Percentiles rank a stretch among this genome's conserved stretches.
Conservation (phyloP, 345 rosid genomes). For the Camelina laxa region DNA sequence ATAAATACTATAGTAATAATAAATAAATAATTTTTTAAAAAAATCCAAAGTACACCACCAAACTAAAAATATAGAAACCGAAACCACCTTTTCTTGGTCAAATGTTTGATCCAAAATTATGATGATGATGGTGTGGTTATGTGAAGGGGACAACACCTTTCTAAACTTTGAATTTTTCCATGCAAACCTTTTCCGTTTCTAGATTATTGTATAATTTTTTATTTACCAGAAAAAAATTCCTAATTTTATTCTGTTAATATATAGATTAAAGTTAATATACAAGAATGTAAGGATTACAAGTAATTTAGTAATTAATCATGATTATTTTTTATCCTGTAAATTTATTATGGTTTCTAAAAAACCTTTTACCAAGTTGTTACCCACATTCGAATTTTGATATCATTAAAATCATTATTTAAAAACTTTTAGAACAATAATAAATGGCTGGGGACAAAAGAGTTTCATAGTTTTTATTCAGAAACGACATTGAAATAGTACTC, state of each 20-base stretch:
- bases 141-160: slow-evolving; percentile 26
- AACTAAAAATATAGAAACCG: slow-evolving; percentile 6
- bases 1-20: too few species aligned
- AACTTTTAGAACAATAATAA: too few species aligned
- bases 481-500: not conserved
- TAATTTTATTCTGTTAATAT: not conserved
- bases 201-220: not conserved
- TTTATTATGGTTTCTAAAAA: too few species aligned
- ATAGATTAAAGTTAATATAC: not conserved
- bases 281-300: not conserved
- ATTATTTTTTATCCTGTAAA: not conserved
- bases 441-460: not conserved
- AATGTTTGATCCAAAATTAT: slow-evolving; percentile 10
- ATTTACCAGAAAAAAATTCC: not conserved
- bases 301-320: not conserved
- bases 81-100: slow-evolving; percentile 32
- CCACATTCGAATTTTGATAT: not conserved
- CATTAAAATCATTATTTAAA: too few species aligned
- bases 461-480: not conserved
- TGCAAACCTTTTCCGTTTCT: slow-evolving; percentile 15
- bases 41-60: slow-evolving; percentile 1
- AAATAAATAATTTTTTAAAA: not conserved
- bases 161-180: slow-evolving; percentile 28
- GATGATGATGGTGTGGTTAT: slow-evolving; percentile 29
- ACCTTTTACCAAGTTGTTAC: not conserved